Conservation (phyloP, 805 yeast species). For the Yueomyces sinensis region DNA sequence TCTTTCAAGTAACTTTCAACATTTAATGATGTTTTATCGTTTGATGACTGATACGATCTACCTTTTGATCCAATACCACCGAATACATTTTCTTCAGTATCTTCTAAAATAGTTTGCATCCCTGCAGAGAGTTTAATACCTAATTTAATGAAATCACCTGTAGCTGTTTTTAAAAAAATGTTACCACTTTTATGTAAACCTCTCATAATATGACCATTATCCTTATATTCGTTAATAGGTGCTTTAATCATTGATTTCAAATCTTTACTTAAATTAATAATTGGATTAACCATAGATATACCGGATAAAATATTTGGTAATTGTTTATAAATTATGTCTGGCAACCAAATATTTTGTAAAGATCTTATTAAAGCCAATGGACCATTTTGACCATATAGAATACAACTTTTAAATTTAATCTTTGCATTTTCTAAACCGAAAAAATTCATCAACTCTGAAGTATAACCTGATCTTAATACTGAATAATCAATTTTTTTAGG, state of each 20-base stretch:
- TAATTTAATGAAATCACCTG: slow-evolving; percentile 65
- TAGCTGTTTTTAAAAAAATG: slow-evolving; percentile 62
- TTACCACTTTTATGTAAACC: slow-evolving; percentile 65
- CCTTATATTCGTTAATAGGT: slow-evolving; percentile 61
- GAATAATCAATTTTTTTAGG: slow-evolving; percentile 81
- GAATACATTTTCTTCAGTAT: slow-evolving; percentile 61
- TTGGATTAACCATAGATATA: slow-evolving; percentile 64
- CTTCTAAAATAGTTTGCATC: slow-evolving; percentile 68
- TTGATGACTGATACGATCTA: slow-evolving; percentile 17
- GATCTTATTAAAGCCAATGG: slow-evolving; percentile 42
- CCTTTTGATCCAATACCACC: slow-evolving; percentile 62
- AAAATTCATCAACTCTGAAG: slow-evolving; percentile 73
- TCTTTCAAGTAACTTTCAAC: slow-evolving; percentile 19
- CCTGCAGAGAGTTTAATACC: slow-evolving; percentile 85
- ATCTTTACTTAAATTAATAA: slow-evolving; percentile 69
- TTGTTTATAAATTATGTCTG: slow-evolving; percentile 75
- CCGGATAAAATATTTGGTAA: slow-evolving; percentile 74
- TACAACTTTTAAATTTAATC: slow-evolving; percentile 46
- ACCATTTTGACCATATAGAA: slow-evolving; percentile 68
- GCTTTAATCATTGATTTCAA: slow-evolving; percentile 58
- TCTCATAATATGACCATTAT: slow-evolving; percentile 56
- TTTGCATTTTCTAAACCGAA: slow-evolving; percentile 81
- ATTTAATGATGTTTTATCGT: slow-evolving; percentile 5
- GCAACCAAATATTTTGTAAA: slow-evolving; percentile 70
- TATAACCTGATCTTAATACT: slow-evolving; percentile 76